Percentiles rank a stretch among this genome's conserved stretches.
Conservation (phyloP, 805 yeast species). For the Pichia kluyveri region DNA sequence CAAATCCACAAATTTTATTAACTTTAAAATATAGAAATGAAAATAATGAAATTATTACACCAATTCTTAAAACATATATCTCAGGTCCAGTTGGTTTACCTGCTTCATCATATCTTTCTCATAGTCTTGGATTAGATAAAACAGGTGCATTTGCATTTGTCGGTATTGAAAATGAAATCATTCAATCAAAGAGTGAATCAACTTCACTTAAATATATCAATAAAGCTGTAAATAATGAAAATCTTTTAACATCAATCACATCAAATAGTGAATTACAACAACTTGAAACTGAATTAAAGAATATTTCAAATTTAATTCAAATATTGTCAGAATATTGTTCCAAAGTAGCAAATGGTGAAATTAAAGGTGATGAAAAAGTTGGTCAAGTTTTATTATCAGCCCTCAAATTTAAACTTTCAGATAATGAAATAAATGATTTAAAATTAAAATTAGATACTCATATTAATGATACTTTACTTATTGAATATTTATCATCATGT, state of each 20-base stretch:
- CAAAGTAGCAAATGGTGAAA: slow-evolving; percentile 31
- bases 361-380: slow-evolving; percentile 45
- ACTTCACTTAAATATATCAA: slow-evolving; percentile 43
- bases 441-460: slow-evolving; percentile 58
- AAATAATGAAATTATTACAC: slow-evolving; percentile 41
- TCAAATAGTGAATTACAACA: slow-evolving; percentile 36
- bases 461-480: slow-evolving; percentile 71
- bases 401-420: slow-evolving; percentile 43
- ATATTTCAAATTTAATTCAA: slow-evolving; percentile 40
- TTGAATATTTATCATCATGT: slow-evolving; percentile 75
- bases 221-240: slow-evolving; percentile 27
- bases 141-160: slow-evolving; percentile 54
- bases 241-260: slow-evolving; percentile 24
- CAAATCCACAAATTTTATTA: slow-evolving; percentile 74
- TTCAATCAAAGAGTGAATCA: slow-evolving; percentile 49
- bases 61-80: slow-evolving; percentile 58
- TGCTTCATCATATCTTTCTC: slow-evolving; percentile 31
- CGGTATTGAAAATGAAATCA: slow-evolving; percentile 61
- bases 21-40: slow-evolving; percentile 55
- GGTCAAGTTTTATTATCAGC: slow-evolving; percentile 58
- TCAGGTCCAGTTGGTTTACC: slow-evolving; percentile 62
- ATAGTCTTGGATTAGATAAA: slow-evolving; percentile 30
- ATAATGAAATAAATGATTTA: slow-evolving; percentile 42
- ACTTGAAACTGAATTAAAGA: slow-evolving; percentile 36
- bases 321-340: slow-evolving; percentile 40